Evolutionary conservation across 352 stramenopile species (phyloP), one percentile per base, ranked within the genome.

Genomic region (Globisporangium recalcitrans): DNA sequence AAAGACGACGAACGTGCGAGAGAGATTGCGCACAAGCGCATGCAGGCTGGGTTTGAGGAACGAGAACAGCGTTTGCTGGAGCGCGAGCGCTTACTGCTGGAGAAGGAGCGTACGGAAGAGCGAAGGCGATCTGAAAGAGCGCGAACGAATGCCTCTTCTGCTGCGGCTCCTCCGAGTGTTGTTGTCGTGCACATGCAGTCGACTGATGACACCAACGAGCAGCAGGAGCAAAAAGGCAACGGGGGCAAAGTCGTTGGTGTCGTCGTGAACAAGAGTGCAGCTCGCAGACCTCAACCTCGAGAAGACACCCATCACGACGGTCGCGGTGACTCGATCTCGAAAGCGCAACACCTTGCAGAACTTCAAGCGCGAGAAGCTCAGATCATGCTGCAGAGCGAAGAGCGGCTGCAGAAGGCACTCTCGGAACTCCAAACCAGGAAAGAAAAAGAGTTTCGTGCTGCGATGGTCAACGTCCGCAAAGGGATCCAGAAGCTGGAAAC

Each of bases 391-490:
- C 69, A 74, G 38, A 67, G 68, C 1, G 80, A 91, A 53, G 73
- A 88, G 51, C 60, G 69, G 5, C 38, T 87, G 9, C 77, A 89
- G 51, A 78, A 75, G 24, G 62, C 79, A 2, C 74, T 88, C 32
- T 63, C 73, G 8, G 75, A 91, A n/a, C 87, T 85, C 13, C 73
- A 90, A 62, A 69, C 79, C 21, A 68, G 71, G 13, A 91, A 91
- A 55, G 80, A 90, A 44, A 68, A 65, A 27, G 82, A 91, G 55
- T 78, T 90, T 40, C 75, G 78, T 1, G 73, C 75, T 26, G 82
- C 78, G 1, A 89, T 91, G 80, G 78, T 85, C 3, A 91, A 86
- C 44, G 75, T 91, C 34, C 72, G 82, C 11, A 88, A 82, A 51
- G 80, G 80, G 0, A 90, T 90, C 54, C 80, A 86, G 21, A 91